Conservation (phyloP, 306 rosid species). For the Astragalus glycyphyllos region DNA sequence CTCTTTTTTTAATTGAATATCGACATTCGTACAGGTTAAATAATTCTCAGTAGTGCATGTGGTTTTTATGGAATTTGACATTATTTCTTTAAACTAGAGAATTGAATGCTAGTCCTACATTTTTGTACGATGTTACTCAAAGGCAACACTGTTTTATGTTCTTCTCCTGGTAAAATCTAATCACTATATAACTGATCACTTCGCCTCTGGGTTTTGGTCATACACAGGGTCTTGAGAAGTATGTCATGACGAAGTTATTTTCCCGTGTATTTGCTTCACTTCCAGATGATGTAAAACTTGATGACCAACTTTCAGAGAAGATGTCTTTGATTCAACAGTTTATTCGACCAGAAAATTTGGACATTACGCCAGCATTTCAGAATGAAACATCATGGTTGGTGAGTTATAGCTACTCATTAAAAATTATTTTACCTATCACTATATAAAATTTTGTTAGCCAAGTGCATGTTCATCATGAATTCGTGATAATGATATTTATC, state of each 20-base stretch:
- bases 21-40: not conserved
- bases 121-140: slow-evolving; percentile 15
- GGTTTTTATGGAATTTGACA: slow-evolving; percentile 13
- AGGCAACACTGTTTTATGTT: slow-evolving; percentile 21
- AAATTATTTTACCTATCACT: slow-evolving; percentile 11
- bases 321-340: slow-evolving; percentile 91
- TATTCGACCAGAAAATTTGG: slow-evolving; percentile 92
- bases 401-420: slow-evolving; percentile 51
- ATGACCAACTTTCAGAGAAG: slow-evolving; percentile 81
- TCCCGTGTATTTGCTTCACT: slow-evolving; percentile 90
- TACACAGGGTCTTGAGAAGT: slow-evolving; percentile 97
- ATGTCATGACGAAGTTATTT: slow-evolving; percentile 98
- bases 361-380: slow-evolving; percentile 78
- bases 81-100: slow-evolving; percentile 22
- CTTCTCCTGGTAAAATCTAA: slow-evolving; percentile 24
- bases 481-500: not conserved
- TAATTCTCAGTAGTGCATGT: not conserved
- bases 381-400: slow-evolving; percentile 98
- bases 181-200: slow-evolving; percentile 32
- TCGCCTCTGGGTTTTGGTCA: slow-evolving; percentile 38
- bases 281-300: slow-evolving; percentile 84
- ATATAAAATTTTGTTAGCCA: slow-evolving; percentile 1
- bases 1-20: slow-evolving; percentile 29
- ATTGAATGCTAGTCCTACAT: slow-evolving; percentile 16
- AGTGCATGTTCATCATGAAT: slow-evolving; percentile 15